Base-by-base conservation (phyloP, 768 basidiomycete species). In the Chalciporus sphaerocephalus region DNA sequence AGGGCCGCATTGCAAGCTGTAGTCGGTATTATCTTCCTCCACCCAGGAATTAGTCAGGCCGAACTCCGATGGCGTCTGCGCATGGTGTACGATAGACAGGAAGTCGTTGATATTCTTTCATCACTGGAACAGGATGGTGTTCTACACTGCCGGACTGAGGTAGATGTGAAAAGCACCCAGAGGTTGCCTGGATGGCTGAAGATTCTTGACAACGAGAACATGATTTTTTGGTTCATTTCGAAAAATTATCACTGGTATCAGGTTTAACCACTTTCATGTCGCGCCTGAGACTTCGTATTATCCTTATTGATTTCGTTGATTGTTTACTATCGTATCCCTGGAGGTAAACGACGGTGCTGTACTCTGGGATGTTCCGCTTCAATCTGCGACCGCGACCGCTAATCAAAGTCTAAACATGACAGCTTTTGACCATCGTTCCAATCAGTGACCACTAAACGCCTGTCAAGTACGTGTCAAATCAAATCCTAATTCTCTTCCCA, bases 31-130 rank as follows among this genome's bases (percentile, higher is more conserved):
- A 60, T 91, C 30, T 64, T 85, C 32, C 80, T 85, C 49, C 75
- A 81, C 50, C 88, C 89, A 18, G 88, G 88, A 3, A 77, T 89
- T 42, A 73, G 80, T 24, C 80, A 87, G 87, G 69, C 69, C 11
- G 85, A 90, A 58, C 67, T 91, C 44, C 73, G 78, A 41, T 87
- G 85, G 85, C 72, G 85, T 38, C 68, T 92, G 46, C 72, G 81
- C 50, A 69, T 76, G 13, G 79, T 84, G 17, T 91, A 89, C 53
- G 88, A 92, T 58, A 73, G 82, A 44, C 84, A 84, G 51, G 89
- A 91, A 58, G 67, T 86, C 20, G 65, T 72, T 38, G 87, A 89
- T n/a, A 48, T 85, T 17, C 57, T 88, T 37, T 64, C 67, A 12
- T 73, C 73, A 43, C 64, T 91, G 40, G 58, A 65, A 17, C 73